Evolutionary conservation across 2,329 filamentous ascomycete genomes (phyloP), one percentile per base, ranked within the genome.

Genomic region (Helotiales sp.): DNA sequence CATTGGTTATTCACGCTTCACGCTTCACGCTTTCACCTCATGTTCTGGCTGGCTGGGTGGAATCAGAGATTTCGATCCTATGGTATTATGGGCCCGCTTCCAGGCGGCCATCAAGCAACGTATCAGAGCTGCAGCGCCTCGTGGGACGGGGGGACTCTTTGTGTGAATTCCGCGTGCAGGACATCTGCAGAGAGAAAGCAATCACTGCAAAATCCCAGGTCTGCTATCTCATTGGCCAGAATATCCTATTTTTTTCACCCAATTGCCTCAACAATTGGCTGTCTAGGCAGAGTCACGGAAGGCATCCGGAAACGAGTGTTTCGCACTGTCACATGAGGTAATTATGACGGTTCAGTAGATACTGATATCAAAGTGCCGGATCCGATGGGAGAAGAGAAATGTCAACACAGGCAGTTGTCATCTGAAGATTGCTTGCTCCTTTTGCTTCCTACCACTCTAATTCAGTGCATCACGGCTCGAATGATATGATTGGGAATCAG

Each of bases 231-330:
- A 69, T 66, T 69, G 60, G 67, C 55, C 13, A 13, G 10, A 28
- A 6, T 34, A 34, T 61, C 45, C 32, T 43, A 34, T 24, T 52
- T 64, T n/a, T 66, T 59, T 65, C 65, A 63, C 49, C 67, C 67
- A 71, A 69, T 67, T 67, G 69, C 37, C 60, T 37, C 37, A 20
- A 50, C 37, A 22, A 60, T 55, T 59, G 54, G 3, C 3, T 49
- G 11, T 63, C 63, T 26, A 50, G n/a, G n/a, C n/a, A n/a, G 47
- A 40, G 6, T 40, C 8, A 24, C 60, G 55, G 63, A 59, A 37
- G 50, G 54, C 55, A 61, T 69, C 67, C 67, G 63, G 30, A 61
- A 43, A 64, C 63, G 67, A 64, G 49, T 64, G 15, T 20, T 52
- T 26, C 52, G 15, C 57, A 34, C 54, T 32, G 22, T 62, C 64